These are phyloP conservation scores for Chaetomium fimeti DNA, from an alignment of 495 filamentous ascomycete genomes.

Conservation along the genomic window DNA sequence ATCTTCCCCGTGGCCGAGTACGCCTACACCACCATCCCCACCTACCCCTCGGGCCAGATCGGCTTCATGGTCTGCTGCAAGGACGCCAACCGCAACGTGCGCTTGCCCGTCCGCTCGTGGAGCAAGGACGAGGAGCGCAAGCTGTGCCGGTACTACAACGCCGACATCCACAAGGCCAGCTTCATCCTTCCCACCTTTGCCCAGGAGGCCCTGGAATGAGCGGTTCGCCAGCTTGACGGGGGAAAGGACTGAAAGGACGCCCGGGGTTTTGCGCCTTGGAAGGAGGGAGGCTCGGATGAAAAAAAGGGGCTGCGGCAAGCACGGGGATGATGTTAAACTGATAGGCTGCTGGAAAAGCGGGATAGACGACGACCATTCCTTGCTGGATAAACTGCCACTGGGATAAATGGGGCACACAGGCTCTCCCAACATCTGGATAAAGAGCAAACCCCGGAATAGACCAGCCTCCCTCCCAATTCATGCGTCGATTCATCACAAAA, in stretches of 20 bases:
- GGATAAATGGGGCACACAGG: background rate
- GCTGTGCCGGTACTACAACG: conserved; percentile 92
- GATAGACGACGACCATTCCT: conserved; percentile 3
- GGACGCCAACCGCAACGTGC: conserved; percentile 78
- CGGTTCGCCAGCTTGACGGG: background rate
- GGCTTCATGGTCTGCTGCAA: conserved; percentile 99
- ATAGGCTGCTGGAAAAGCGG: conserved; percentile 13
- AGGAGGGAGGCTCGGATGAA: background rate
- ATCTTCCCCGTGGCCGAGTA: conserved; percentile 98
- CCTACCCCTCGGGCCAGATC: conserved; percentile 98
- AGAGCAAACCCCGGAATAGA: conserved; percentile 9
- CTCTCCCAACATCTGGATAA: background rate
- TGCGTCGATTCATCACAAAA: background rate
- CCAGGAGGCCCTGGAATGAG: conserved; percentile 65
- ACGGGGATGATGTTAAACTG: background rate
- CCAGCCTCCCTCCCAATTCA: background rate
- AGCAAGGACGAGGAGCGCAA: conserved; percentile 84
- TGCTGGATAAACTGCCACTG: conserved; percentile 3
- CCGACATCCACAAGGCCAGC: conserved; percentile 87
- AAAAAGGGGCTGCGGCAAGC: conserved; percentile 21
- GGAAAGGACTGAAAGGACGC: background rate
- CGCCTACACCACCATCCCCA: conserved; percentile 99
- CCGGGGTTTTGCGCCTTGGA: background rate
- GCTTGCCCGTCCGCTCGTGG: conserved; percentile 76
- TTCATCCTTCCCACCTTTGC: conserved; percentile 95